Base-by-base conservation (phyloP, 1,284 basidiomycete species). In the Ganoderma lingzhi region DNA sequence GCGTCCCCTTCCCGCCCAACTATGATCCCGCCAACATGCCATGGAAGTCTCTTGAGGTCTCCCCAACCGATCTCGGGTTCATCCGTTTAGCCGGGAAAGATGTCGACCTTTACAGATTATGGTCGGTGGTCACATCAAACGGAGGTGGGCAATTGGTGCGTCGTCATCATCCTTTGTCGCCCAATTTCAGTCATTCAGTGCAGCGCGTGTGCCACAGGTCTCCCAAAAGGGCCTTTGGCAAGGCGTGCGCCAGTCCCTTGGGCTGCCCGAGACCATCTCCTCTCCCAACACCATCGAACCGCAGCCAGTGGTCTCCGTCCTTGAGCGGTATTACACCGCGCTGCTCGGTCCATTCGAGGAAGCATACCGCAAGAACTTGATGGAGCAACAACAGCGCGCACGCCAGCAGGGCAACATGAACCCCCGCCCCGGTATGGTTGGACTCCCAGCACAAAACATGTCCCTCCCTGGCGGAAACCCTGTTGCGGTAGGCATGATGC, bases 51-150 rank as follows among this genome's bases (percentile, higher is more conserved):
- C 79, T 94, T 68, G 92, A 93, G 70, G 82, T 85, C 53, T 86
- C 86, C 8, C 76, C 83, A 23, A 73, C 75, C 37, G 92, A 92
- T 70, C 72, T 84, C 19, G 93, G 92, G 58, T 80, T 84, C 51
- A 83, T 94, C 75, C 87, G 88, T 68, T 76, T 96, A 58, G 89
- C 90, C 3, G 93, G 93, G 28, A 93, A 90, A 79, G 94, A 96
- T 76, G 84, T 96, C 63, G 91, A 92, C 74, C 79, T 96, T 53
- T 92, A 93, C 80, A 90, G 84, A 73, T 80, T 94, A 9, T 94
- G 90, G 89, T 83, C 82, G 14, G 69, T 87, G 53, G 89, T 92
- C 51, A 80, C 82, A 67, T 82, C 86, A 70, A 75, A 81, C 45
- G 92, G 93, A 48, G 92, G 92, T 42, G 81, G 84, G 19, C 79